Base-by-base conservation (phyloP, 140 eudicot genomes). In the Bidens hawaiensis region DNA sequence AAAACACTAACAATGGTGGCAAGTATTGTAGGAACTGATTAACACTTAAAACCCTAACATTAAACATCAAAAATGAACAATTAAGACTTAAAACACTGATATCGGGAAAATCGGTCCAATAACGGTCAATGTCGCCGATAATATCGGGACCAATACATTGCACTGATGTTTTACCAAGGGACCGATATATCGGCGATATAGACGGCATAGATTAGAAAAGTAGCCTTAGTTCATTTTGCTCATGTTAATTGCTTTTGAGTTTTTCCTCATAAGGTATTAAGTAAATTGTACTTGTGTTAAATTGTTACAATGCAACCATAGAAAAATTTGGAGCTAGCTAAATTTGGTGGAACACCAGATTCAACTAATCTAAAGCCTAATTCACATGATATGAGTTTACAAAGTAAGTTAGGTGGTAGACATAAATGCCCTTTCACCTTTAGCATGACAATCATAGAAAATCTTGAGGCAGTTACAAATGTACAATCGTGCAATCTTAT, bases 281-380 rank as follows among this genome's bases (percentile, higher is more conserved):
- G 75, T 75, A 27, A 62, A 62, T 67, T 60, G 69, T 46, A 36
- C n/a, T n/a, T n/a, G n/a, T n/a, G n/a, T n/a, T n/a, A n/a, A n/a
- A n/a, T 36, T 36, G 38, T 46, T 69, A 58, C 12, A 36, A 36
- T 3, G 43, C 12, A 36, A 36, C 12, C 43, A 36, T 36, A 36
- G 43, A 36, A 36, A 36, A 36, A 1, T 36, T 36, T 13, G 67
- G n/a, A n/a, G n/a, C n/a, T n/a, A 56, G 41, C 22, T 22, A 59
- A 55, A 69, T 61, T 75, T 60, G 75, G 71, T 68, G 80, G 67
- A 40, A 28, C 52, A 62, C 52, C 71, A 53, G 60, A 64, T 36
- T 64, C 76, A 69, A 45, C 71, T 42, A 68, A 62, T 68, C 62
- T 49, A 47, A 47, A 45, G 54, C 43, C 70, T 69, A 75, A 68